These are phyloP conservation scores for Peribolospora baueri DNA, from an alignment of 768 basidiomycete genomes.

Conservation along the genomic window DNA sequence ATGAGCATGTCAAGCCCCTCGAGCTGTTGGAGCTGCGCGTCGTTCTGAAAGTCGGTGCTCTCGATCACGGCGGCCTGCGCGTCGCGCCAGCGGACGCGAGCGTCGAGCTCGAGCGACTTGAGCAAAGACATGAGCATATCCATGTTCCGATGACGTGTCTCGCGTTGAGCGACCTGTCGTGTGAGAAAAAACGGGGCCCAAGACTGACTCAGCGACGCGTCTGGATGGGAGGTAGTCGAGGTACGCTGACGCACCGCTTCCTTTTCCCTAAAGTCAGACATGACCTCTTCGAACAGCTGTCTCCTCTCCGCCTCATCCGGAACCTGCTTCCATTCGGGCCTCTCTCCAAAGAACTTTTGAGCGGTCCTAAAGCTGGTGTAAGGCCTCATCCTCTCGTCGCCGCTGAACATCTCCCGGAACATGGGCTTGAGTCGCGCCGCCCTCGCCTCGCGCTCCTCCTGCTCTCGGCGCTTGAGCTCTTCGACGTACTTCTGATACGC, in stretches of 20 bases:
- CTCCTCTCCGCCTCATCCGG: conserved; percentile 62
- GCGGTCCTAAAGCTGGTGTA: conserved; percentile 21
- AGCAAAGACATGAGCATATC: conserved; percentile 61
- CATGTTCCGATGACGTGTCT: conserved; percentile 33
- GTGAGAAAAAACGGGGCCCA: conserved; percentile 8
- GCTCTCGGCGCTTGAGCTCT: conserved; percentile 50
- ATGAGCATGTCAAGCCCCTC: conserved; percentile 78
- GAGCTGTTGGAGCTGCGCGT: conserved; percentile 51
- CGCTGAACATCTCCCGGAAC: not conserved
- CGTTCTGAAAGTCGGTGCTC: conserved; percentile 52
- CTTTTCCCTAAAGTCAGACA: conserved; percentile 55
- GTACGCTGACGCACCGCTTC: conserved; percentile 44
- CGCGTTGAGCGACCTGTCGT: conserved; percentile 12
- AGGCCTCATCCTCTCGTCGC: conserved; percentile 9
- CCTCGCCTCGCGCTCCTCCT: conserved; percentile 60
- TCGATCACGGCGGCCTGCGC: conserved; percentile 52
- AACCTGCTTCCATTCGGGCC: conserved; percentile 52
- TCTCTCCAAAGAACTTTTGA: conserved; percentile 43
- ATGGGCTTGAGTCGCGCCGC: conserved; percentile 62
- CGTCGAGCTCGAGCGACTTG: conserved; percentile 63
- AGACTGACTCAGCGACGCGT: not conserved
- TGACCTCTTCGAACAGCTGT: conserved; percentile 77
- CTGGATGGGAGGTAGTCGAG: not conserved
- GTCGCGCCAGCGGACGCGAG: conserved; percentile 63
- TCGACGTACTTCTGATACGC: conserved; percentile 85